Base-by-base conservation (phyloP, 108 stramenopile species). In the Discostella pseudostelligera region DNA sequence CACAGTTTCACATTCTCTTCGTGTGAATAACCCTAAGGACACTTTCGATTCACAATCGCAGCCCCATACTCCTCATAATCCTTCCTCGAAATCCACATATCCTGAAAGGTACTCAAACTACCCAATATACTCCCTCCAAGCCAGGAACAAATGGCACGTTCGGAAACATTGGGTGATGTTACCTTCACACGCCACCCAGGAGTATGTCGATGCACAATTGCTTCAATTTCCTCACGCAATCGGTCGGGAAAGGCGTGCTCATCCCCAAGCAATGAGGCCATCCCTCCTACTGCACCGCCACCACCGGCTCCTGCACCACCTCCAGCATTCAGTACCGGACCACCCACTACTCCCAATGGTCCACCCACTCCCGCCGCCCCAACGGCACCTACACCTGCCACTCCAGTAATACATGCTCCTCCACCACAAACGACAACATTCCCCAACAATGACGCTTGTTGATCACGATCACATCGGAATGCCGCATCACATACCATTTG, bases 21-120 rank as follows among this genome's bases (percentile, higher is more conserved):
- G 10, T 40, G 16, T 44, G 43, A 16, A 16, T 16, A 17, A 46
- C 26, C 20, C 68, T 83, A 97, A 16, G 95, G 95, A 76, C 97
- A 98, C 67, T 96, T 98, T 47, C 92, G 83, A 81, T 96, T 90
- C 46, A 98, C 91, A 81, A 95, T 94, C 20, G 85, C 81, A 29
- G 92, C 66, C 0, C 97, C 97, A 69, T 88, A 88, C 79, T 99
- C 99, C 58, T 96, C 94, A 64, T 97, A 99, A 56, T 99, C 97
- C 21, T 71, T 72, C 60, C 84, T 92, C 3, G 94, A 90, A 26
- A 98, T 89, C 96, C 97, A 99, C 91, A 98, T 96, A 45, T 93
- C 92, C 81, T 96, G 88, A 83, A 99, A 99, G 19, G 90, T 95
- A 14, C 96, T 93, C 56, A 99, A 74, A 59, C 96, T 96, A n/a